Evolutionary conservation across 2,329 filamentous ascomycete species (phyloP).

Genomic region (Lasiodiplodia sp.): DNA sequence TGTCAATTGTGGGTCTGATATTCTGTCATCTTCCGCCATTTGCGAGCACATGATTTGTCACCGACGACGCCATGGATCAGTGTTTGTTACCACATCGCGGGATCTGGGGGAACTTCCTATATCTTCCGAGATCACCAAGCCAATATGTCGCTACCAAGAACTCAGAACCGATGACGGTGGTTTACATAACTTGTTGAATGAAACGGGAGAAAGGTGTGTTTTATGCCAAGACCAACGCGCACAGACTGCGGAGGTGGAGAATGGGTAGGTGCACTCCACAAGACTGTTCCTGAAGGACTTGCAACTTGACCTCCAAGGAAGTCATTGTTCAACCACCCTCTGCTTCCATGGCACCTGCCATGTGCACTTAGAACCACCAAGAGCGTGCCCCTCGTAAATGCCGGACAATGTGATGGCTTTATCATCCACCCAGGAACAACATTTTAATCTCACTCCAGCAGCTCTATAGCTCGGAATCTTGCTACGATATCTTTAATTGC

Average conservation of each 20-base stretch:
- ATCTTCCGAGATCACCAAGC: background rate
- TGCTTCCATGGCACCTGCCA: background rate
- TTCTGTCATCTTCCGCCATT: background rate
- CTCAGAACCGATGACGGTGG: background rate
- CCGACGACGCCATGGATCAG: background rate
- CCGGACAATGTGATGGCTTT: background rate
- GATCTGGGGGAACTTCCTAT: background rate
- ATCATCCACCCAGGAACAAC: background rate
- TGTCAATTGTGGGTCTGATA: conserved; percentile 4
- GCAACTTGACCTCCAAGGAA: background rate
- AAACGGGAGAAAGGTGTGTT: background rate
- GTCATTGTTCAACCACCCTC: background rate
- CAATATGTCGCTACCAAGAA: background rate
- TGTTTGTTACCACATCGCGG: background rate
- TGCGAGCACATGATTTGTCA: background rate
- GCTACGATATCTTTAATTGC: background rate
- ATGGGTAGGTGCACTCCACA: background rate
- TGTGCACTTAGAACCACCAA: background rate
- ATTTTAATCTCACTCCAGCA: background rate
- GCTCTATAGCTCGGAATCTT: background rate
- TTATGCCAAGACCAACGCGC: background rate
- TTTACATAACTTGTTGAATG: background rate
- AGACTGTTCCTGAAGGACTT: background rate
- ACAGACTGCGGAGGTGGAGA: background rate
- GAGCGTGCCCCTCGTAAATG: background rate